Percentiles rank a stretch among this genome's conserved stretches.
phyloP scores from a whole-genome alignment of 305 asterid species.

The Nicotiana rustica region DNA sequence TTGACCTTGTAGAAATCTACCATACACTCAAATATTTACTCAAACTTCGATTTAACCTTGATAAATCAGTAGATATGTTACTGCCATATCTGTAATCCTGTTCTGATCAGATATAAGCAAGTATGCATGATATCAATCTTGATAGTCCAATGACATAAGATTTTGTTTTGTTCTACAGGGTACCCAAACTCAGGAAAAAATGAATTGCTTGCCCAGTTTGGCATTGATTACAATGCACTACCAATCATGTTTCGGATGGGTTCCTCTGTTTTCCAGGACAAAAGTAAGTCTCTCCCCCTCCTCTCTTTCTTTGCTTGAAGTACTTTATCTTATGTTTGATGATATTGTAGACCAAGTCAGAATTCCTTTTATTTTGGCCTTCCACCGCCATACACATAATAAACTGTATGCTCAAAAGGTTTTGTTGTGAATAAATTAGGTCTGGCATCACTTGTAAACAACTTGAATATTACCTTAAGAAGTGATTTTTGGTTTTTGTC shows the following conservation, averaged over 20 bases:
- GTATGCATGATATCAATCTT: neutral
- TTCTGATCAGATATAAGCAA: neutral
- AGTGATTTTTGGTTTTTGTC: neutral
- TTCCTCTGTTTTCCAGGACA: constrained; percentile 76
- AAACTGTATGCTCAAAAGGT: neutral
- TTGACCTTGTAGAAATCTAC: neutral
- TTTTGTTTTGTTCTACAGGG: constrained; percentile 57
- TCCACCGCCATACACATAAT: neutral
- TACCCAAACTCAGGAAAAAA: constrained; percentile 81
- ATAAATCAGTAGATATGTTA: neutral
- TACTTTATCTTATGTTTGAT: neutral
- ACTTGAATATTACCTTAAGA: neutral
- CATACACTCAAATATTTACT: neutral
- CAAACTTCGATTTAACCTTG: neutral
- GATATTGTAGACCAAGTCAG: neutral
- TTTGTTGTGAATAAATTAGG: neutral
- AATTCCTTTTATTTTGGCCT: neutral
- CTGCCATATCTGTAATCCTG: neutral
- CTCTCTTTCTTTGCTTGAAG: constrained; percentile 8
- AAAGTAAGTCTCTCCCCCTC: constrained; percentile 49
- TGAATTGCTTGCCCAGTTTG: constrained; percentile 61
- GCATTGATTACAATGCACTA: constrained; percentile 57
- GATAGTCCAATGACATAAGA: neutral
- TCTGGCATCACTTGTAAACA: neutral
- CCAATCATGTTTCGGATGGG: constrained; percentile 74